A percentile compares a stretch with the other conserved stretches of the same genome.
Evolutionary conservation across 129 eudicot genomes (phyloP).

Genomic region (Flaveria trinervia): DNA sequence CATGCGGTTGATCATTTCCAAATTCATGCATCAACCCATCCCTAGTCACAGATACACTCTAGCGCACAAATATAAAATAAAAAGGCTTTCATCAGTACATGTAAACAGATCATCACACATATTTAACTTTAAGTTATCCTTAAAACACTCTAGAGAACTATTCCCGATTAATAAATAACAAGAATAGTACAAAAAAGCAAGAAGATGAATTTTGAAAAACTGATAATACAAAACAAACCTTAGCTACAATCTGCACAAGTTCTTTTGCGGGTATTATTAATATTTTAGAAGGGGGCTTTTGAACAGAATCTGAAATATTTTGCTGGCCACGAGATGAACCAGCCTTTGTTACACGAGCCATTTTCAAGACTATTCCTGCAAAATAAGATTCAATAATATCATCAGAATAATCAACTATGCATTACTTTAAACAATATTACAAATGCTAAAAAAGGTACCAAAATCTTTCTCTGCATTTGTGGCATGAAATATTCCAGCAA

Average conservation of each 20-base stretch:
- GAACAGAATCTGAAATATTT: conserved; percentile 46
- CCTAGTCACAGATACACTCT: conserved; percentile 75
- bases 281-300: conserved; percentile 67
- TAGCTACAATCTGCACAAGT: conserved; percentile 85
- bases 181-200: background rate
- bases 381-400: conserved; percentile 12
- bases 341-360: conserved; percentile 76
- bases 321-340: conserved; percentile 63
- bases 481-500: conserved; percentile 82
- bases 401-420: conserved; percentile 13
- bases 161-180: background rate
- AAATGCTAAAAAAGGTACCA: conserved; percentile 52
- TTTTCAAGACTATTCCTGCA: conserved; percentile 85
- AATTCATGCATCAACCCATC: conserved; percentile 65
- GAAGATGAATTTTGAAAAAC: background rate
- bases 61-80: conserved; percentile 31
- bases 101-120: background rate
- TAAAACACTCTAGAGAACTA: background rate
- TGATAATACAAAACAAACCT: conserved; percentile 48
- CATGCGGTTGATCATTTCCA: conserved; percentile 61
- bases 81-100: conserved; percentile 11
- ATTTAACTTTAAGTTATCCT: conserved; percentile 1
- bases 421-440: conserved; percentile 14
- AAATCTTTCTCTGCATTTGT: conserved; percentile 84
- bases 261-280: conserved; percentile 77